Evolutionary conservation across 805 yeast genomes (phyloP).

Genomic region (Candida alai): DNA sequence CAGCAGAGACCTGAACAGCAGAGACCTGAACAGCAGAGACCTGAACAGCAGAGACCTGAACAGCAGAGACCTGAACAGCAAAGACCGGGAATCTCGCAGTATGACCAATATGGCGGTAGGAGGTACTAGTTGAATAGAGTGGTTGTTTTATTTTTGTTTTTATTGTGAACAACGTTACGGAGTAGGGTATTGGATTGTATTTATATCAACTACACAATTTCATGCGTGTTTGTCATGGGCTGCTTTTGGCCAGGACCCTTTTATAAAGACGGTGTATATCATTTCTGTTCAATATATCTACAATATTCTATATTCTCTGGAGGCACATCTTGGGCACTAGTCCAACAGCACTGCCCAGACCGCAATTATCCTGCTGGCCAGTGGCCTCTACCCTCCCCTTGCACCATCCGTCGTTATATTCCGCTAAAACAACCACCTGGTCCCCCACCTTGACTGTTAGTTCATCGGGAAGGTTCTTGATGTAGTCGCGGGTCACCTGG

Average conservation of each 20-base stretch:
- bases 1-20: too few relatives aligned
- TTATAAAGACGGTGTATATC: conserved; percentile 3
- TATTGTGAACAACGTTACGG: neutral
- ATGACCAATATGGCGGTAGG: neutral
- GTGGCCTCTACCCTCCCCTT: conserved; percentile 17
- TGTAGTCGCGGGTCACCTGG: conserved; percentile 24
- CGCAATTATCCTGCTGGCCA: conserved; percentile 4
- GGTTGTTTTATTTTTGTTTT: neutral
- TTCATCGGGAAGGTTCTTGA: conserved; percentile 31
- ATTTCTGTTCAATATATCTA: conserved; percentile 4
- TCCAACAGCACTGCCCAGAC: conserved; percentile 20
- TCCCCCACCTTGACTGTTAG: conserved; percentile 29
- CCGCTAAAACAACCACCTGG: conserved; percentile 19
- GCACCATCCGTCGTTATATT: conserved; percentile 40
- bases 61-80: too few relatives aligned
- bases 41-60: too few relatives aligned
- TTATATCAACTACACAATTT: too few relatives aligned
- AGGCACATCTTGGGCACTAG: conserved; percentile 33
- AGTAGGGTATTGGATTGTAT: neutral
- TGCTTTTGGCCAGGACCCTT: too few relatives aligned
- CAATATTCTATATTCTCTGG: conserved; percentile 7
- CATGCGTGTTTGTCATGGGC: neutral
- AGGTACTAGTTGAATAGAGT: conserved; percentile 1
- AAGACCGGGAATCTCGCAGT: conserved; percentile 1
- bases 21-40: too few relatives aligned